Evolutionary conservation across 768 basidiomycete species (phyloP).

Genomic region (Fomitopsis serialis): DNA sequence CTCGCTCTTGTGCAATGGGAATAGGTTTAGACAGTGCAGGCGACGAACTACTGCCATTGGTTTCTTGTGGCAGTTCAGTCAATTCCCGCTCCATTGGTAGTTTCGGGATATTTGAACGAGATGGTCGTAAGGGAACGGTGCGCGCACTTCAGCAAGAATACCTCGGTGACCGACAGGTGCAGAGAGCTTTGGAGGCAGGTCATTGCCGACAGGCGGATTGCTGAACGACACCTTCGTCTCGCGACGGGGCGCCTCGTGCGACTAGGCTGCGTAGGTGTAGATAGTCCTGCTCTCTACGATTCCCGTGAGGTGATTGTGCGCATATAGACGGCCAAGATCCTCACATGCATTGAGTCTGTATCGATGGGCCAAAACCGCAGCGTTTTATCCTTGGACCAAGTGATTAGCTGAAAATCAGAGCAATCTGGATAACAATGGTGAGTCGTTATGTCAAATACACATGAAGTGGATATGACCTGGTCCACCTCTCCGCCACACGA

Average conservation of each 20-base stretch:
- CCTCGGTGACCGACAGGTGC: constrained; percentile 62
- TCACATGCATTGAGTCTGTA: constrained; percentile 61
- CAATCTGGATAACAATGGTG: constrained; percentile 20
- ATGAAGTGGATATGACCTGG: constrained; percentile 32
- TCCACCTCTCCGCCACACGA: constrained; percentile 84
- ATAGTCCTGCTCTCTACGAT: constrained; percentile 23
- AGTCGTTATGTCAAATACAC: not conserved
- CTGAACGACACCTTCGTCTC: constrained; percentile 45
- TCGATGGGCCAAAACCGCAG: constrained; percentile 89
- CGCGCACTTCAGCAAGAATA: constrained; percentile 69
- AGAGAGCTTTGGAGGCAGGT: constrained; percentile 44
- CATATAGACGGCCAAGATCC: constrained; percentile 5
- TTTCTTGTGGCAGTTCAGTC: constrained; percentile 26
- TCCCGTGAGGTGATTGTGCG: not conserved
- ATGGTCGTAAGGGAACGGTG: constrained; percentile 32
- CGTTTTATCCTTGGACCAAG: constrained; percentile 88
- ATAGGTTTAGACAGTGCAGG: constrained; percentile 5
- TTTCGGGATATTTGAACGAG: constrained; percentile 4
- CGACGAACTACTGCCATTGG: constrained; percentile 8
- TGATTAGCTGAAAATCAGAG: constrained; percentile 59
- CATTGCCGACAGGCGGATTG: constrained; percentile 34
- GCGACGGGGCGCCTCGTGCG: constrained; percentile 11
- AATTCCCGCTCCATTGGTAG: constrained; percentile 9
- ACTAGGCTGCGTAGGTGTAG: constrained; percentile 8
- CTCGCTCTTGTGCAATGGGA: constrained; percentile 16